phyloP scores from a whole-genome alignment of 768 basidiomycete species.

The Neoboletus brunneissimus region DNA sequence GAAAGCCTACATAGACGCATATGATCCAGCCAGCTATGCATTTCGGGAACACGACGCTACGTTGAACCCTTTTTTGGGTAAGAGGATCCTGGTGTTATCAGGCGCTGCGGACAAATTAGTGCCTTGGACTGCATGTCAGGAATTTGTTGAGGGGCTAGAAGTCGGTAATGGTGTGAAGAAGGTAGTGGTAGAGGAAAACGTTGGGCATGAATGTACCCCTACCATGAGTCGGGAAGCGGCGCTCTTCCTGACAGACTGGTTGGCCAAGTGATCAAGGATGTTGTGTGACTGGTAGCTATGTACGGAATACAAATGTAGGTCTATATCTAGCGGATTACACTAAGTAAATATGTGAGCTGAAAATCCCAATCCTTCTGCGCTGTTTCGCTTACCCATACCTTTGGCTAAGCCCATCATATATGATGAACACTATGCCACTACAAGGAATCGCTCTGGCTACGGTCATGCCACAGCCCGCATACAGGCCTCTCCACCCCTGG shows the following conservation, averaged over 20 bases:
- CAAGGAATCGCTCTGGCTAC: slow-evolving; percentile 79
- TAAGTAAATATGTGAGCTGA: too few species aligned
- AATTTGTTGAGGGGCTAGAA: slow-evolving; percentile 54
- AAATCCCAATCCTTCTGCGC: not conserved
- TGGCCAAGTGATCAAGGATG: slow-evolving; percentile 12
- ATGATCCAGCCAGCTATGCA: slow-evolving; percentile 46
- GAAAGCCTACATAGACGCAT: slow-evolving; percentile 41
- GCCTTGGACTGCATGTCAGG: slow-evolving; percentile 55
- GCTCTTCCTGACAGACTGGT: slow-evolving; percentile 27
- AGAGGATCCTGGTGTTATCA: slow-evolving; percentile 70
- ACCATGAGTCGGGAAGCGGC: slow-evolving; percentile 55
- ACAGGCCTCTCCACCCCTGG: slow-evolving; percentile 74
- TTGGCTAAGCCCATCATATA: slow-evolving; percentile 49
- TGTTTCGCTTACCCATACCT: slow-evolving; percentile 35
- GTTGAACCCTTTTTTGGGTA: slow-evolving; percentile 68
- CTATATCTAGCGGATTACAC: not conserved
- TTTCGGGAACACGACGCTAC: slow-evolving; percentile 36
- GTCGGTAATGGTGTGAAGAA: slow-evolving; percentile 59
- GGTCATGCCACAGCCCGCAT: slow-evolving; percentile 88
- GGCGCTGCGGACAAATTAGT: slow-evolving; percentile 66
- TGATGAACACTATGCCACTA: slow-evolving; percentile 76
- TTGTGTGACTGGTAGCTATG: not conserved
- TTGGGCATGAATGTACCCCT: slow-evolving; percentile 61
- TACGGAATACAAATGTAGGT: slow-evolving; percentile 2
- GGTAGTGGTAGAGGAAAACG: slow-evolving; percentile 49